Conservation (phyloP, 352 stramenopile species). For the Elongisporangium prolatum region DNA sequence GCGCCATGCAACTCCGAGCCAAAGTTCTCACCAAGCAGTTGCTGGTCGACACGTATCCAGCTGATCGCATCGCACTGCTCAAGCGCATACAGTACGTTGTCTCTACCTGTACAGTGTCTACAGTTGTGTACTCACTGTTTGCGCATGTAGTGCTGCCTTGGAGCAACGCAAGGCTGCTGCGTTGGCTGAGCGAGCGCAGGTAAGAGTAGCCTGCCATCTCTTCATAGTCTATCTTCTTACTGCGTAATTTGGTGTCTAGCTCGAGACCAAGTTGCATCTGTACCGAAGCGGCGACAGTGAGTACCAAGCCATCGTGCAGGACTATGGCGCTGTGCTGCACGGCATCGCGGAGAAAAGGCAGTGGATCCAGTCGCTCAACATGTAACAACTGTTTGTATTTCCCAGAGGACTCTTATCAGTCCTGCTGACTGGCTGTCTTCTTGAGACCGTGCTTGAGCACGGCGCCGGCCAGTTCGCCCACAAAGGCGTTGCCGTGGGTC, state of each 20-base stretch:
- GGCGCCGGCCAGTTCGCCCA: constrained; percentile 65
- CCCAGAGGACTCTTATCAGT: constrained; percentile 6
- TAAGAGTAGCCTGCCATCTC: not conserved
- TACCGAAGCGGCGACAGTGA: constrained; percentile 24
- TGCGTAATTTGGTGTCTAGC: too few relatives aligned
- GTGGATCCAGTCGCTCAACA: constrained; percentile 34
- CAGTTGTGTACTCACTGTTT: not conserved
- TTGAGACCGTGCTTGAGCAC: constrained; percentile 75
- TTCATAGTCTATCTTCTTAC: not conserved
- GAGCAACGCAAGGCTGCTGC: constrained; percentile 16
- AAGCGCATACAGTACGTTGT: constrained; percentile 17
- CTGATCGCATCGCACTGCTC: constrained; percentile 14
- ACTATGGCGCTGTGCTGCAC: constrained; percentile 26
- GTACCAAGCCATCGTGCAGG: constrained; percentile 28
- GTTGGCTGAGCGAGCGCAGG: constrained; percentile 15
- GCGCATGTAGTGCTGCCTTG: constrained; percentile 11
- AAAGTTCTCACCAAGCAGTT: constrained; percentile 26
- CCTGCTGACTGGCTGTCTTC: constrained; percentile 18
- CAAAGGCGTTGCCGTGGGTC: constrained; percentile 53
- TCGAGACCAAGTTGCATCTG: constrained; percentile 28
- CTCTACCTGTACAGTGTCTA: not conserved
- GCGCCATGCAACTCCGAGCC: constrained; percentile 18
- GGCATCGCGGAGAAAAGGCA: constrained; percentile 34
- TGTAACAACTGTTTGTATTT: constrained; percentile 14
- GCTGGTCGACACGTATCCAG: constrained; percentile 26